These are phyloP conservation scores for Brettanomyces naardenensis DNA, from an alignment of 805 yeast species.

Conservation along the genomic window DNA sequence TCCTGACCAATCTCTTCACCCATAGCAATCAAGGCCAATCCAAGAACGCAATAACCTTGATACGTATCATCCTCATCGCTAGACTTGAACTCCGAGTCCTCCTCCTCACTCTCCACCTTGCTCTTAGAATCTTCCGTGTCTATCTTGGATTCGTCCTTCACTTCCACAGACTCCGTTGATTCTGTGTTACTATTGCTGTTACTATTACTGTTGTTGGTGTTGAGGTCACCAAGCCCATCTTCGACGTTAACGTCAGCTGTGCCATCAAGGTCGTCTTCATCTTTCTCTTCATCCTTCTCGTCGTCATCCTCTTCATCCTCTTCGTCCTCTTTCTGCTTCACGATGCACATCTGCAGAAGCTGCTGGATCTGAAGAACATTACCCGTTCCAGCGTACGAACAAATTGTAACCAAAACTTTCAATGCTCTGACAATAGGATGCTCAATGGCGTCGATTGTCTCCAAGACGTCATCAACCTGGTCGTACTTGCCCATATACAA, in stretches of 20 bases:
- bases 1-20: slow-evolving; percentile 98
- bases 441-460: slow-evolving; percentile 89
- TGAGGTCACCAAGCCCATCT: too few relatives aligned
- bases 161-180: slow-evolving; percentile 16
- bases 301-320: slow-evolving; percentile 55
- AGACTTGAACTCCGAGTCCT: slow-evolving; percentile 15
- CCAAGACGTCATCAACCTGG: slow-evolving; percentile 88
- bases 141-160: slow-evolving; percentile 19
- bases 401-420: slow-evolving; percentile 81
- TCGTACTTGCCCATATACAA: slow-evolving; percentile 91
- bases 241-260: slow-evolving; percentile 34
- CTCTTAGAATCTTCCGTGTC: slow-evolving; percentile 15
- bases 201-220: slow-evolving; percentile 31
- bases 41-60: slow-evolving; percentile 88
- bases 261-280: slow-evolving; percentile 47
- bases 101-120: slow-evolving; percentile 19
- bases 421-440: slow-evolving; percentile 88
- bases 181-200: slow-evolving; percentile 16
- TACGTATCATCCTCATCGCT: slow-evolving; percentile 45
- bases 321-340: slow-evolving; percentile 49
- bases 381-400: slow-evolving; percentile 97
- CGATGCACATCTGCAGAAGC: slow-evolving; percentile 79
- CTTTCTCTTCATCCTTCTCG: slow-evolving; percentile 34
- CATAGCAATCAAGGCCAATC: slow-evolving; percentile 90
- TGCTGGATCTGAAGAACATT: slow-evolving; percentile 92